These are phyloP conservation scores for Physcomitrellopsis africana DNA, from an alignment of 225 moss, liverwort and hornwort species.

Conservation along the genomic window DNA sequence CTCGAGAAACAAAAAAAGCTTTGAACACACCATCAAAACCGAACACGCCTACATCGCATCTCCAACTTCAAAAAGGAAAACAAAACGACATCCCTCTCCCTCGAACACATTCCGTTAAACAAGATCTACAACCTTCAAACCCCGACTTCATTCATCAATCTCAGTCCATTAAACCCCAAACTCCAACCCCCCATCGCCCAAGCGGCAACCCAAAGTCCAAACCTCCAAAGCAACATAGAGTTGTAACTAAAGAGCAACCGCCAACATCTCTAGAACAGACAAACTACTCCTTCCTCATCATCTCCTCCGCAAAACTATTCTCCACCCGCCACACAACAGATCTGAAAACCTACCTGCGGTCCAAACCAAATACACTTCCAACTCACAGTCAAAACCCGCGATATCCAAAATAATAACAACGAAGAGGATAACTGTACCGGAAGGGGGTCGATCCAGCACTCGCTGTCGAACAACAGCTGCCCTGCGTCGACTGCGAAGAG, in stretches of 20 bases:
- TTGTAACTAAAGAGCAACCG: background rate
- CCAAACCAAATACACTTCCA: no score
- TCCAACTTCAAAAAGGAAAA: background rate
- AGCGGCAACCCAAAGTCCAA: background rate
- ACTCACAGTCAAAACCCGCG: background rate
- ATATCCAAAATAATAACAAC: background rate
- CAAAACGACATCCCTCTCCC: background rate
- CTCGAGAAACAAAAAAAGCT: background rate
- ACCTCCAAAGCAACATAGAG: background rate
- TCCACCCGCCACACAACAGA: no score
- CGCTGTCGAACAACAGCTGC: background rate
- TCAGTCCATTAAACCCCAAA: no score
- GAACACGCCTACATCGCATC: background rate
- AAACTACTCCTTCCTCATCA: no score
- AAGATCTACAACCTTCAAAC: conserved; percentile 7
- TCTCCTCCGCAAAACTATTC: no score
- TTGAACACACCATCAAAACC: background rate
- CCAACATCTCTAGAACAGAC: background rate
- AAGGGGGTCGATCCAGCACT: background rate
- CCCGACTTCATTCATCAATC: background rate
- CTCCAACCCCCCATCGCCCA: background rate
- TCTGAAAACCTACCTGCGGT: no score
- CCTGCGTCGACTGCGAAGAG: background rate
- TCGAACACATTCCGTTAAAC: background rate
- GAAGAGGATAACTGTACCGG: background rate